Conservation (phyloP, 2,329 filamentous ascomycete genomes). For the Cercospora brassicicola region DNA sequence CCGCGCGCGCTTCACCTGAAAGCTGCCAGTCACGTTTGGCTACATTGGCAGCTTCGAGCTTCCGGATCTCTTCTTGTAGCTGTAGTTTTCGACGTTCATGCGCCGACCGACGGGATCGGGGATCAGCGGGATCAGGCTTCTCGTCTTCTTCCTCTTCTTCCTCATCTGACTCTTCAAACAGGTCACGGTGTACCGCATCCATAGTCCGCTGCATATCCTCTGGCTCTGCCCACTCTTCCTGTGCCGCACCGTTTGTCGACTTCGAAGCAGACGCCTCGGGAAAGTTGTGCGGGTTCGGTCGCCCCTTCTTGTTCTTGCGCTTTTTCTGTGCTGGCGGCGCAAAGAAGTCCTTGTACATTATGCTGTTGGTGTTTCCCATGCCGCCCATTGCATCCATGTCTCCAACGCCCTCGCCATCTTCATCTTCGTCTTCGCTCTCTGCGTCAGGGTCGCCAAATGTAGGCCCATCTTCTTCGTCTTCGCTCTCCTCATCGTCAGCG, state of each 20-base stretch:
- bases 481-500: constrained; percentile 50
- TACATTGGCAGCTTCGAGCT: constrained; percentile 83
- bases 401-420: constrained; percentile 58
- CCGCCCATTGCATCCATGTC: constrained; percentile 55
- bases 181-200: constrained; percentile 79
- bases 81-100: constrained; percentile 86
- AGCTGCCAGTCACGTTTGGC: constrained; percentile 90
- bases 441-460: constrained; percentile 82
- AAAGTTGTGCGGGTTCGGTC: constrained; percentile 57
- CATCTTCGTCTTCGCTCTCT: constrained; percentile 62
- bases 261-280: constrained; percentile 30
- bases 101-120: constrained; percentile 72
- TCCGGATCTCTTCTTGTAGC: constrained; percentile 84
- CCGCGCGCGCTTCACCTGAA: constrained; percentile 79
- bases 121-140: constrained; percentile 64
- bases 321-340: constrained; percentile 76
- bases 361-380: constrained; percentile 75
- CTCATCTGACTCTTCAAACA: constrained; percentile 80
- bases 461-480: constrained; percentile 73
- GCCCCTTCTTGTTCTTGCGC: constrained; percentile 54
- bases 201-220: constrained; percentile 79
- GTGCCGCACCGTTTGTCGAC: constrained; percentile 38
- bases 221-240: constrained; percentile 46
- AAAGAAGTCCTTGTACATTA: constrained; percentile 93
- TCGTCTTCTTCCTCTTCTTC: constrained; percentile 56